Base-by-base conservation (phyloP, 2,329 filamentous ascomycete genomes). In the Penicillium griseofulvum region DNA sequence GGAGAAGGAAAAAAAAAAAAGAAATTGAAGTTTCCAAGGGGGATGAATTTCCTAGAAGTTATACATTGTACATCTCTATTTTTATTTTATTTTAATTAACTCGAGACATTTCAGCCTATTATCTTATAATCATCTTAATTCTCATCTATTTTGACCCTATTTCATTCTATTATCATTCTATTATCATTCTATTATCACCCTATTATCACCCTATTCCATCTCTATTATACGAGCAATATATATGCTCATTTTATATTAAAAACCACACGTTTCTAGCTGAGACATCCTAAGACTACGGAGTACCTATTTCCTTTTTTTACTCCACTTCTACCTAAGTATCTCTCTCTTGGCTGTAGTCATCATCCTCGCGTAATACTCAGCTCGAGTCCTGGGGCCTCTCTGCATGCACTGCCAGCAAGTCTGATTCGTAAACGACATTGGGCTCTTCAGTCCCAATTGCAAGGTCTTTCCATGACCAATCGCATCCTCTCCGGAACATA, bases 381-480 rank as follows among this genome's bases (percentile, higher is more conserved):
- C 50, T 42, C 49, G 34, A 47, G 31, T 52, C 41, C 24, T n/a
- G 38, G 14, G 34, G 11, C 43, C 48, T 50, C 16, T 50, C 16
- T 26, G 28, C 37, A 49, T 31, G 24, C 44, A 26, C 14, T 28
- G 43, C 38, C 49, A 22, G 34, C 3, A 26, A 33, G 37, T 49
- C 47, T 33, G 28, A 34, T 50, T 50, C 22, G 37, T 34, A 26
- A 43, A 34, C 4, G 37, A 24, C 19, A 42, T 43, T 17, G 34
- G 24, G 34, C 36, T 19, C 34, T 49, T 56, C 54, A 56, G 58
- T 49, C 61, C 49, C 54, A 47, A 59, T 61, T 52, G 29, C 41
- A 62, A 64, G 46, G 43, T 49, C 19, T 34, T 33, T 48, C 0
- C 39, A 10, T 37, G 29, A 26, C 63, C 60, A 65, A 64, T 65